Percentiles rank a stretch among this genome's conserved stretches.
Evolutionary conservation across 2,329 filamentous ascomycete genomes (phyloP).

Genomic region (Helminthosporium solani): DNA sequence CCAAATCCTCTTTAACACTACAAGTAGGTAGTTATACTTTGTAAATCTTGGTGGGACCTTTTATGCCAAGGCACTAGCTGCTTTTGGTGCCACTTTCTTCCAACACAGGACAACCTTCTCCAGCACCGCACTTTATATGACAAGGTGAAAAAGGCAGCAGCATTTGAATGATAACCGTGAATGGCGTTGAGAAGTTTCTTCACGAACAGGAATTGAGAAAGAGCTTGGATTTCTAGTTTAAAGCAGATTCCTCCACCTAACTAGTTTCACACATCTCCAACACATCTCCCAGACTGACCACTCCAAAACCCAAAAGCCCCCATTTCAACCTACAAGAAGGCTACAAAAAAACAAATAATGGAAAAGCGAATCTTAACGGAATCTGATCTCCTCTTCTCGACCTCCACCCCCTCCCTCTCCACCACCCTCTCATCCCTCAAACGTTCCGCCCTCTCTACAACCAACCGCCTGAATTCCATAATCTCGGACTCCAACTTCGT

Average conservation of each 20-base stretch:
- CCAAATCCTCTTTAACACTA: too few species aligned
- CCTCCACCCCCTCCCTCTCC: constrained; percentile 60
- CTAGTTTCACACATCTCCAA: too few species aligned
- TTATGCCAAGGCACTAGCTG: too few species aligned
- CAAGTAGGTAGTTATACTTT: too few species aligned
- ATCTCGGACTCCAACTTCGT: constrained; percentile 75
- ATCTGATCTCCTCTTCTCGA: constrained; percentile 55
- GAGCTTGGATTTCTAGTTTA: not conserved
- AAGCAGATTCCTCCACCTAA: not conserved
- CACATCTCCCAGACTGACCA: not conserved
- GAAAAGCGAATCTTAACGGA: constrained; percentile 18
- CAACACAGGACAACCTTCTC: too few species aligned
- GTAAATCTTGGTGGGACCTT: too few species aligned
- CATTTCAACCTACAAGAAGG: not conserved
- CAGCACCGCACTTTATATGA: too few species aligned
- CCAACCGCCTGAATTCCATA: constrained; percentile 82
- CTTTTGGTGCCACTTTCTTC: too few species aligned
- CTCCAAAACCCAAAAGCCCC: not conserved
- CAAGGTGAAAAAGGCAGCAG: too few species aligned
- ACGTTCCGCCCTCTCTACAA: constrained; percentile 72
- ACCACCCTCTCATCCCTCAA: constrained; percentile 70
- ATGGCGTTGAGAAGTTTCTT: too few species aligned
- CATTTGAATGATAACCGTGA: too few species aligned
- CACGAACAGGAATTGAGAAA: not conserved
- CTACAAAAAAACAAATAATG: not conserved